phyloP scores from a whole-genome alignment of 768 basidiomycete species.

The Scleroderma bovista region DNA sequence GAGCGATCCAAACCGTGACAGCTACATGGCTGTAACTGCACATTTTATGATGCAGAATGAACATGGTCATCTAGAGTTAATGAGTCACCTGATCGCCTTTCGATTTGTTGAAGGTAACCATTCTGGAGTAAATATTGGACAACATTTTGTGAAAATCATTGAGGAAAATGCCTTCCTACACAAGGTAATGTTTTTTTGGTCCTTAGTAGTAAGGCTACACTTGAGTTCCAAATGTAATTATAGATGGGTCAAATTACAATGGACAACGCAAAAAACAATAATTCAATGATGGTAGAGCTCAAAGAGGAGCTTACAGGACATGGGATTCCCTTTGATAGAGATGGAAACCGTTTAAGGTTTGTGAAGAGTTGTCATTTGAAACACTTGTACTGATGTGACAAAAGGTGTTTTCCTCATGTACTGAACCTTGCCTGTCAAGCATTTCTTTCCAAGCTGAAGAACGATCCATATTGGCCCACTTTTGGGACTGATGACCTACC shows the following conservation, averaged over 20 bases:
- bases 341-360: slow-evolving; percentile 12
- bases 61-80: slow-evolving; percentile 9
- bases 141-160: slow-evolving; percentile 9
- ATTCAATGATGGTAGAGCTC: slow-evolving; percentile 15
- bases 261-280: slow-evolving; percentile 25
- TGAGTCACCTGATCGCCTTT: slow-evolving; percentile 15
- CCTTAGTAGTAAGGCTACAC: too few relatives aligned
- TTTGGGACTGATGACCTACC: too few relatives aligned
- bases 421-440: too few relatives aligned
- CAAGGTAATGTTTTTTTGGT: slow-evolving; percentile 2
- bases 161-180: slow-evolving; percentile 5
- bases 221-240: not conserved
- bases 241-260: slow-evolving; percentile 24
- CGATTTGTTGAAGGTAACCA: slow-evolving; percentile 7
- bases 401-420: too few relatives aligned
- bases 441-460: too few relatives aligned
- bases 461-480: too few relatives aligned
- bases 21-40: slow-evolving; percentile 16
- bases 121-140: slow-evolving; percentile 9
- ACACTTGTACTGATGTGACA: too few relatives aligned
- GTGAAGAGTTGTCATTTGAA: too few relatives aligned
- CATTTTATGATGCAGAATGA: slow-evolving; percentile 7
- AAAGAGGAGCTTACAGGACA: not conserved
- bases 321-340: slow-evolving; percentile 11
- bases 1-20: slow-evolving; percentile 7